These are phyloP conservation scores for Gomphus bonarii DNA, from an alignment of 1,284 basidiomycete species.

Conservation along the genomic window DNA sequence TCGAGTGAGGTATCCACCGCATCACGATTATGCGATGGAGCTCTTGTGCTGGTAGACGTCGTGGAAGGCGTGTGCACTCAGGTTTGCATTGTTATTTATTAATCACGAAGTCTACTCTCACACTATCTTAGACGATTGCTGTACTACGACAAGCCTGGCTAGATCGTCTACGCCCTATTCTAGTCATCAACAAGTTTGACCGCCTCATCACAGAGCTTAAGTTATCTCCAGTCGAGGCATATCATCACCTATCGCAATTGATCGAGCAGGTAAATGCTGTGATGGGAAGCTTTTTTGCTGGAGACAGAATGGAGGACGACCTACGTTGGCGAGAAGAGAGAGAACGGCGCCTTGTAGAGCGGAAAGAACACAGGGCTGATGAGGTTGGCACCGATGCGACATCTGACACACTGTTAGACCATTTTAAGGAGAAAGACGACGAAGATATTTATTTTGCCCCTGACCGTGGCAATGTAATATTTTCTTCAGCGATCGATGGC, in stretches of 20 bases:
- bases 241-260: conserved; percentile 86
- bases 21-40: conserved; percentile 89
- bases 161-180: conserved; percentile 81
- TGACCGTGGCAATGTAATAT: conserved; percentile 92
- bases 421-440: conserved; percentile 91
- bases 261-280: conserved; percentile 98
- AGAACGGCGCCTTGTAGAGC: conserved; percentile 68
- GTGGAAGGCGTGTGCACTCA: conserved; percentile 99
- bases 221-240: conserved; percentile 85
- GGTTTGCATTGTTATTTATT: conserved; percentile 32
- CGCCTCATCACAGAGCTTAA: conserved; percentile 92
- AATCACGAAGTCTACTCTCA: background rate
- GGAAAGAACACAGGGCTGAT: conserved; percentile 60
- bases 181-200: conserved; percentile 98
- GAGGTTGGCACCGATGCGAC: conserved; percentile 43
- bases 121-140: conserved; percentile 67
- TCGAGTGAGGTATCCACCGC: conserved; percentile 95
- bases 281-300: conserved; percentile 93
- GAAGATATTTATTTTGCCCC: conserved; percentile 98
- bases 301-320: conserved; percentile 97
- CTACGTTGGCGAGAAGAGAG: conserved; percentile 88
- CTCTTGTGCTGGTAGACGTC: conserved; percentile 93
- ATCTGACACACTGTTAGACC: conserved; percentile 25
- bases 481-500: conserved; percentile 92
- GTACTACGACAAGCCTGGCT: conserved; percentile 94